Evolutionary conservation across 1,284 basidiomycete genomes (phyloP), one percentile per base, ranked within the genome.

Genomic region (Cutaneotrichosporon cyanovorans): DNA sequence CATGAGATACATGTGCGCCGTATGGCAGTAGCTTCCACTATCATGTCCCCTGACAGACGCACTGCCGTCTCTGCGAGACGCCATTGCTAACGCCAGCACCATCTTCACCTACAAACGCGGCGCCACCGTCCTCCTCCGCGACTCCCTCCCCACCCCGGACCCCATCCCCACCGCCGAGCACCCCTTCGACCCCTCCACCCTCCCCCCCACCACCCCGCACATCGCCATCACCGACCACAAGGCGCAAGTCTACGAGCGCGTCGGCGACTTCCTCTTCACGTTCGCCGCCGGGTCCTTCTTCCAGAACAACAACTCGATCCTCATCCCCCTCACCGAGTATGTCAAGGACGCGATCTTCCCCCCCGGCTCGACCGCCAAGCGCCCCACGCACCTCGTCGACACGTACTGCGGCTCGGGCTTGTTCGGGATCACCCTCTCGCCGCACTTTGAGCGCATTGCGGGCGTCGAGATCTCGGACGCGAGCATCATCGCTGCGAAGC

Each of bases 301-400:
- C 78, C 93, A 98, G 68, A 97, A 97, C 77, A 98, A 98, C 76
- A 93, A 93, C 66, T 83, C 85, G 16, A 87, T 96, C 44, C 80
- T 98, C 15, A 76, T 83, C 8, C 81, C 86, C 0, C 78, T 98
- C 40, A 85, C 88, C 8, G 70, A 79, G 50, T 90, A 92, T 71
- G 87, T 95, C 46, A 78, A 79, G 45, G 77, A 83, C 34, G 80
- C 84, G 38, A 82, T 90, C 60, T 81, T 85, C 62, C 75, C 73
- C 9, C 45, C 69, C 12, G 52, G 64, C 7, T 38, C 42, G 19
- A 45, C 45, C 1, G 30, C 51, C 9, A 53, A 50, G 25, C 41
- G 40, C 7, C 82, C 84, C 2, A 87, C 85, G 0, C 87, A 90
- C 66, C 80, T 95, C 21, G 85, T 95, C 28, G 89, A 95, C 65